Base-by-base conservation (phyloP, 225 moss, liverwort and hornwort species). In the Thuidium tamariscinum region DNA sequence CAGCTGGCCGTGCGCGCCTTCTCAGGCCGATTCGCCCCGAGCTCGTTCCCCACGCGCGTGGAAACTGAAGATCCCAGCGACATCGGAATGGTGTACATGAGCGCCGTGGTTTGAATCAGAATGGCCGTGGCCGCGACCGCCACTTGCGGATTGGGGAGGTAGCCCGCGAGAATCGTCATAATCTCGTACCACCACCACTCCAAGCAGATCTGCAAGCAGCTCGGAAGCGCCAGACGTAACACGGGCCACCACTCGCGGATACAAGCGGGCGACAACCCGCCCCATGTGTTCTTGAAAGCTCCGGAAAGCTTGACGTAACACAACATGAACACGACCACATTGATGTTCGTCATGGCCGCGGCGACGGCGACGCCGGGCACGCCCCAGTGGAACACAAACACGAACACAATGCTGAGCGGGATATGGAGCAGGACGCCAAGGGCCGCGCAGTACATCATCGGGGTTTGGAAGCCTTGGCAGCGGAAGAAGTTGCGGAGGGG, bases 151-250 rank as follows among this genome's bases (percentile, higher is more conserved):
- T 96, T 93, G 27, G 94, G 92, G 10, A 98, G 83, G 56, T 95
- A 90, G 13, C 98, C 98, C 21, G 98, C 93, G 52, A 98, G 83
- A 9, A 98, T 93, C 51, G 94, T 98, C 94, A 98, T 97, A 74
- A 98, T 91, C 88, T 98, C 98, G 80, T 98, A 98, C 98, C 98
- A 98, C 98, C 98, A 98, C 98, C 98, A 98, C 89, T 98, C 98
- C 36, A 98, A 88, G 89, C 98, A 98, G 69, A 98, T 95, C 59
- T 94, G 94, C 82, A 94, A 63, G 79, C 96, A 95, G 90, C 96
- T 98, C 26, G 98, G 98, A 76, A 98, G 90, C 49, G 98, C 96
- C 34, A 98, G 82, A 23, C 90, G 83, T 13, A 98, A 84, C 76
- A 98, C 92, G 5, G 97, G 95, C 90, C 96, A 93, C 98, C 95